A percentile compares a stretch with the other conserved stretches of the same genome.
Evolutionary conservation across 2,329 filamentous ascomycete genomes (phyloP).

Genomic region (Ophiosphaerella herpotricha): DNA sequence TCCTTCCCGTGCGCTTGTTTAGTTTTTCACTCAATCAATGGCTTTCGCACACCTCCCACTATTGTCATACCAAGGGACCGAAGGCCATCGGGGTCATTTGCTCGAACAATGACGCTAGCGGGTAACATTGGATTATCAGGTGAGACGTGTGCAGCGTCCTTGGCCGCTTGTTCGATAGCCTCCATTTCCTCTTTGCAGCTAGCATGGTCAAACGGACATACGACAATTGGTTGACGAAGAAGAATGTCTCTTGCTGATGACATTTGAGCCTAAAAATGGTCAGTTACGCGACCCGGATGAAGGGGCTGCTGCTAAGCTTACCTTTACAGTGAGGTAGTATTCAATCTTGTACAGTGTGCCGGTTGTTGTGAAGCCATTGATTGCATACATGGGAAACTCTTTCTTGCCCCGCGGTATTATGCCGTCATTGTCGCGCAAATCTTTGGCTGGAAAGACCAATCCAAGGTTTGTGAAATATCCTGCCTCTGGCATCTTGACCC

Average conservation of each 20-base stretch:
- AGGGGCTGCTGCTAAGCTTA: slow-evolving; percentile 46
- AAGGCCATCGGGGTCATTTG: slow-evolving; percentile 70
- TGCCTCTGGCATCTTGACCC: slow-evolving; percentile 83
- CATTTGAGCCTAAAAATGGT: slow-evolving; percentile 73
- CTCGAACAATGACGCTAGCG: slow-evolving; percentile 77
- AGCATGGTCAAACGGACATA: slow-evolving; percentile 92
- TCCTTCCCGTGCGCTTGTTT: neutral
- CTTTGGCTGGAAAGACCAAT: slow-evolving; percentile 86
- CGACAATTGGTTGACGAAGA: slow-evolving; percentile 89
- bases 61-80: slow-evolving; percentile 65
- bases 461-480: slow-evolving; percentile 94
- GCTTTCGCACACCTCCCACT: slow-evolving; percentile 65
- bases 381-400: slow-evolving; percentile 85
- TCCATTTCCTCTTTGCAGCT: slow-evolving; percentile 99
- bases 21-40: slow-evolving; percentile 64
- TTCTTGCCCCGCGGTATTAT: slow-evolving; percentile 83
- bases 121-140: slow-evolving; percentile 93
- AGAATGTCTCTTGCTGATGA: slow-evolving; percentile 86
- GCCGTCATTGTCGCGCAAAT: slow-evolving; percentile 83
- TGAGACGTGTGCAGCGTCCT: slow-evolving; percentile 86
- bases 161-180: slow-evolving; percentile 92
- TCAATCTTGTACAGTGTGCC: slow-evolving; percentile 97
- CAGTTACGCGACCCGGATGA: slow-evolving; percentile 3
- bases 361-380: slow-evolving; percentile 89
- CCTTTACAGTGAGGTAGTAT: slow-evolving; percentile 94